Evolutionary conservation across 495 filamentous ascomycete species (phyloP), one percentile per base, ranked within the genome.

Genomic region (Cladorrhinum samala): DNA sequence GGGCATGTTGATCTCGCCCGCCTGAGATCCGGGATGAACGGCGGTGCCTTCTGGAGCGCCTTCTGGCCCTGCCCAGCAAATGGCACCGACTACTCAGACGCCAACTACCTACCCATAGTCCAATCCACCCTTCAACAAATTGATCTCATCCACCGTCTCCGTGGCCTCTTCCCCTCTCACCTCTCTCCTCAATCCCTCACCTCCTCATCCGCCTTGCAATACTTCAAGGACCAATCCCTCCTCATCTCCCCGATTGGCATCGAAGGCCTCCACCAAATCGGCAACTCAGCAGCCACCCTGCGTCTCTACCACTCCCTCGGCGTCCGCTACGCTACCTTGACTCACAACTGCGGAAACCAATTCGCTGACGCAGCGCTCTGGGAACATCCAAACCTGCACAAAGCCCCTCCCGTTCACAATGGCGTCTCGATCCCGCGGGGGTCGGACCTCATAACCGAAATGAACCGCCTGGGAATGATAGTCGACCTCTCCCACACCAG

Each of bases 221-320:
- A 77, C 14, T 91, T 88, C 66, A 68, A 69, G 18, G 49, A 58
- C 9, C 65, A 78, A 42, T 77, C 78, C 55, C 78, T 77, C 50
- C 60, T 83, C 4, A 74, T 83, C 53, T 81, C 79, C 2, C 89
- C 90, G 7, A 68, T 91, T 13, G 88, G 84, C 13, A 87, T 96
- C 21, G 93, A 98, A 70, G 93, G 93, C 3, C 80, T 98, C 1
- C 93, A 98, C 65, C 91, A 95, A 58, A 94, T 98, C 53, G 92
- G 89, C 37, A 95, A 96, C 73, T 87, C 84, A 0, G 68, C 86
- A 9, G 78, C 89, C 17, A 87, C 84, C 47, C 75, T 96, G 17
- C 83, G 93, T 2, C 74, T 79, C 7, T 94, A 82, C 65, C 72
- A 91, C 64, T 73, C 75, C 2, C 73, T 93, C 11, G 93, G 92